Percentiles rank a stretch among this genome's conserved stretches.
Conservation (phyloP, 2,329 filamentous ascomycete species). For the Aspergillus phoenicis region DNA sequence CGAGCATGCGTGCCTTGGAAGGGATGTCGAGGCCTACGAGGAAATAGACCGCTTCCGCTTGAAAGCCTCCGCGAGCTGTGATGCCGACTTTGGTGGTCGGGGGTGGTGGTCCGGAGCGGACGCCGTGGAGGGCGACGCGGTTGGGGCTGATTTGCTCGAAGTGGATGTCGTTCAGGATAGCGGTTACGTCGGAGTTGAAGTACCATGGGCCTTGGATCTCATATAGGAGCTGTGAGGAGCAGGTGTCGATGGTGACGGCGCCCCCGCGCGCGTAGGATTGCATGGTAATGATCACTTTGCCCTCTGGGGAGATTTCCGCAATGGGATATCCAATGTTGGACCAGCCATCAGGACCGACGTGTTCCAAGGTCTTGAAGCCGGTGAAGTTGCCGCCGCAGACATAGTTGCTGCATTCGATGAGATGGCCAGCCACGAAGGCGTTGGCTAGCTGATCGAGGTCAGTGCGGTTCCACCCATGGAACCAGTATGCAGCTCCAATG, state of each 20-base stretch:
- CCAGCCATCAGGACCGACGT: constrained; percentile 37
- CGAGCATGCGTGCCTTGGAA: constrained; percentile 51
- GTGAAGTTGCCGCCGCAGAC: constrained; percentile 49
- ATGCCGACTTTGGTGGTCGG: constrained; percentile 56
- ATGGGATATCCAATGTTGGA: constrained; percentile 51
- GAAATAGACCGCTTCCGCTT: constrained; percentile 51
- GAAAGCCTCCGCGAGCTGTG: constrained; percentile 50
- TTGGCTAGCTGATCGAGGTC: constrained; percentile 43
- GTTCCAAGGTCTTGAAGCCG: constrained; percentile 43
- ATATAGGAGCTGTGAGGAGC: constrained; percentile 56
- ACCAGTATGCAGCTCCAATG: constrained; percentile 48
- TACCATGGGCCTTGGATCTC: constrained; percentile 60
- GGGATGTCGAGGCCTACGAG: constrained; percentile 49
- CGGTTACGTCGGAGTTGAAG: constrained; percentile 61
- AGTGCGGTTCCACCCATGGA: constrained; percentile 45
- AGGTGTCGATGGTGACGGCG: constrained; percentile 53
- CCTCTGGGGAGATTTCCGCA: constrained; percentile 47
- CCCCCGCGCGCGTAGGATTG: constrained; percentile 44
- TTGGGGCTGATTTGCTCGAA: constrained; percentile 56
- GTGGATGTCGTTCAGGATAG: constrained; percentile 52
- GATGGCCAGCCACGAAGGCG: constrained; percentile 42
- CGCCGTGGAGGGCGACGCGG: constrained; percentile 53
- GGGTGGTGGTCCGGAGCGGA: constrained; percentile 48
- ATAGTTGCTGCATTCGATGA: constrained; percentile 47
- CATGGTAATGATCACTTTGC: constrained; percentile 49